Percentiles rank a stretch among this genome's conserved stretches.
Conservation (phyloP, 2,329 filamentous ascomycete species). For the Sporothrix pseudoabietina region DNA sequence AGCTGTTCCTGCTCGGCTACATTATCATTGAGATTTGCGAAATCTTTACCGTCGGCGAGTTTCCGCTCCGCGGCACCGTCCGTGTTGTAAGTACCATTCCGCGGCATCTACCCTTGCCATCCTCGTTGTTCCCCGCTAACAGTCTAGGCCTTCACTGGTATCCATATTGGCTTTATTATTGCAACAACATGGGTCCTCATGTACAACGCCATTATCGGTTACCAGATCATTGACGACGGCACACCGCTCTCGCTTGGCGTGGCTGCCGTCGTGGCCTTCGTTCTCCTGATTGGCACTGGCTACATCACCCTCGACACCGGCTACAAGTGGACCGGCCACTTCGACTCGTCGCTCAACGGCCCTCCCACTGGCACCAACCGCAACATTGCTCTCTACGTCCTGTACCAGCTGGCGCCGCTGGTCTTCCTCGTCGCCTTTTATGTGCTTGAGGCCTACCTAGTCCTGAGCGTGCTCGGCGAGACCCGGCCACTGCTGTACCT, state of each 20-base stretch:
- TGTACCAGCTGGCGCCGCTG: constrained; percentile 88
- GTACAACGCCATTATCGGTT: constrained; percentile 89
- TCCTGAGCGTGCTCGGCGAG: constrained; percentile 84
- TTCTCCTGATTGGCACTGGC: constrained; percentile 84
- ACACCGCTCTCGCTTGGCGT: constrained; percentile 81
- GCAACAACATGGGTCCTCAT: constrained; percentile 89
- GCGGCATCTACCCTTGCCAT: no score
- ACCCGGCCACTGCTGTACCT: constrained; percentile 91
- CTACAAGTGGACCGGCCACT: constrained; percentile 80
- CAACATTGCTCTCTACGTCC: constrained; percentile 84
- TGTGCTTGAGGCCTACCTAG: constrained; percentile 78
- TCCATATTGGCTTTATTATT: constrained; percentile 86
- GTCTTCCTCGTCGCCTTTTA: constrained; percentile 89
- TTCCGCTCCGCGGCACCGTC: constrained; percentile 71
- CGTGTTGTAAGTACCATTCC: constrained; percentile 63
- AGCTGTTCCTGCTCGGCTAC: constrained; percentile 85
- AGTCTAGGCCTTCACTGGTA: constrained; percentile 76
- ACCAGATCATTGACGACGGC: constrained; percentile 90
- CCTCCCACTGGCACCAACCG: constrained; percentile 62
- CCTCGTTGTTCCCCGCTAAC: background rate
- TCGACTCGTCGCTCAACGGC: constrained; percentile 59
- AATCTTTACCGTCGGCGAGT: constrained; percentile 91
- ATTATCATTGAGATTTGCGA: constrained; percentile 90
- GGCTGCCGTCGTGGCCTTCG: constrained; percentile 67
- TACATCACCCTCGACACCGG: constrained; percentile 96